Evolutionary conservation across 768 basidiomycete species (phyloP), one percentile per base, ranked within the genome.

Genomic region (Lactarius hengduanensis): DNA sequence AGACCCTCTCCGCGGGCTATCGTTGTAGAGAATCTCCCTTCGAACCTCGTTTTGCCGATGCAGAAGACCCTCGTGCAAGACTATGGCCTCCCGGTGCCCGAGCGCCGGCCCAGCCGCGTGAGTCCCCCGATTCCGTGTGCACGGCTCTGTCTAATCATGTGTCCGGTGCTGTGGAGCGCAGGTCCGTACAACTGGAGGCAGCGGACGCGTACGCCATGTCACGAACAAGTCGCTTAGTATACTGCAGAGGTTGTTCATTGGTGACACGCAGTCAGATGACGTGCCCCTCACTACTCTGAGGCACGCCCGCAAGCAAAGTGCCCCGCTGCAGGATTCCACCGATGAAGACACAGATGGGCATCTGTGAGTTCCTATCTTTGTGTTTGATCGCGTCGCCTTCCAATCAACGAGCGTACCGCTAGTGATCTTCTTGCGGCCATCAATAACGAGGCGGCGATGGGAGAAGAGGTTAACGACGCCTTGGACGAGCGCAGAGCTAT

Each of bases 21-120:
- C 53, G 86, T 83, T 62, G 89, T 91, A 5, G 86, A 88, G 63
- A 83, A 84, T 59, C 74, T 92, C 32, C 90, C 92, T 3, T 84
- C 88, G 13, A 88, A 85, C 65, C 80, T 92, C 22, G 85, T 91
- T 16, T 79, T 93, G n/a, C 90, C 90, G 0, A 87, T 92, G 81
- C 87, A 89, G 77, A 90, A 90, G 74, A 81, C 85, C 0, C 75
- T 94, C 53, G 86, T 93, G 30, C 86, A 86, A 70, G 84, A 85
- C 64, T 81, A 84, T 66, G 77, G 74, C 30, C 72, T 82, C 18
- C 77, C 83, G 11, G 76, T 73, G 57, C 71, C 73, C 47, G 78
- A 80, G 54, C 67, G 67, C 30, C 73, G 70, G n/a, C 66, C 72
- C 20, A 60, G 62, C 36, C 65, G 72, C n/a, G 82, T 82, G 69